Percentiles rank a stretch among this genome's conserved stretches.
Evolutionary conservation across 805 yeast genomes (phyloP).

Genomic region (Candida multigemmis): DNA sequence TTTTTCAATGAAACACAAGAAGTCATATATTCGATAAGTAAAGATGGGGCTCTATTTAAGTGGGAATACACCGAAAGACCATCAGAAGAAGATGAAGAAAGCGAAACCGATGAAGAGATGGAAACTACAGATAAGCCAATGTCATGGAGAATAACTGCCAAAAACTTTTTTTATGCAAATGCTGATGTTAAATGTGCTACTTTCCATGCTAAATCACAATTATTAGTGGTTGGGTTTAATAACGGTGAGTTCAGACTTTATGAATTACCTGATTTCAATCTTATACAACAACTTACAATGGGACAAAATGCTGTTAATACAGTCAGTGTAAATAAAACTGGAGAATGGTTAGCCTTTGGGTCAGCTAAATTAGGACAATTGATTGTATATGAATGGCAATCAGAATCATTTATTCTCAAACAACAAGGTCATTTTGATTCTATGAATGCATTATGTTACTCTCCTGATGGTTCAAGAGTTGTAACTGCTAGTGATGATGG

Average conservation of each 20-base stretch:
- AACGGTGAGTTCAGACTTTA: constrained; percentile 88
- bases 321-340: constrained; percentile 69
- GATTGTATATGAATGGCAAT: constrained; percentile 97
- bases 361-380: constrained; percentile 87
- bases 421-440: constrained; percentile 98
- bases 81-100: constrained; percentile 33
- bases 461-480: constrained; percentile 89
- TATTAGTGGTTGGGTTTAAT: constrained; percentile 81
- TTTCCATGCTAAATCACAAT: constrained; percentile 63
- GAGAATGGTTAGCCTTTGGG: constrained; percentile 97
- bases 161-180: constrained; percentile 66
- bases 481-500: constrained; percentile 97
- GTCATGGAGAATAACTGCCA: constrained; percentile 79
- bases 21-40: constrained; percentile 80
- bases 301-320: constrained; percentile 86
- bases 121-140: constrained; percentile 17
- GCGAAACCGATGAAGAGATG: constrained; percentile 29
- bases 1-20: constrained; percentile 87
- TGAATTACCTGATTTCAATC: constrained; percentile 72
- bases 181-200: constrained; percentile 72
- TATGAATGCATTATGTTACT: constrained; percentile 72
- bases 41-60: constrained; percentile 87
- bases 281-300: constrained; percentile 82
- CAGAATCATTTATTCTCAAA: constrained; percentile 87
- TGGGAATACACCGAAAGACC: constrained; percentile 78